These are phyloP conservation scores for Plasmodium berghei DNA, from an alignment of 169 alveolate genomes.

Conservation along the genomic window DNA sequence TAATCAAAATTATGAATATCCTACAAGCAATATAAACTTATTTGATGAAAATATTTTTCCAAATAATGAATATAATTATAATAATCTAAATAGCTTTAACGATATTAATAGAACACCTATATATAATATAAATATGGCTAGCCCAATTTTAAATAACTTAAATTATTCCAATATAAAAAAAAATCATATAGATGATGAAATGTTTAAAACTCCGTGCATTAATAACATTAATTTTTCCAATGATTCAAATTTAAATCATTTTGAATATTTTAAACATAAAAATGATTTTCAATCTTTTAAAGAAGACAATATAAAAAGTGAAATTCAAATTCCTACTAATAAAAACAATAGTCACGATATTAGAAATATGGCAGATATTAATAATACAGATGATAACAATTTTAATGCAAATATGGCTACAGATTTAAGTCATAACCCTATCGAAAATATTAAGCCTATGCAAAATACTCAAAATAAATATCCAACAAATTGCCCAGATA, in stretches of 20 bases:
- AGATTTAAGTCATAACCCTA: not conserved
- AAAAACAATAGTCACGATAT: not conserved
- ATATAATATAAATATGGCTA: not conserved
- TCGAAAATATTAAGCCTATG: not conserved
- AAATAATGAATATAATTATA: conserved; percentile 3
- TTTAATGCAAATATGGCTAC: not conserved
- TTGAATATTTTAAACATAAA: not conserved
- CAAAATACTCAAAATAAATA: too few species aligned
- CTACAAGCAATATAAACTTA: not conserved
- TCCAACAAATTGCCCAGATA: too few species aligned
- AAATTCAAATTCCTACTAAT: conserved; percentile 1
- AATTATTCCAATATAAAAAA: too few species aligned
- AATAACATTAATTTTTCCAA: not conserved
- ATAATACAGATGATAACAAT: not conserved
- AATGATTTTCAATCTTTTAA: not conserved
- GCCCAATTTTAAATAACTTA: not conserved
- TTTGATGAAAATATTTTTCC: not conserved
- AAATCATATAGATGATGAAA: too few species aligned
- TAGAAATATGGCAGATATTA: not conserved
- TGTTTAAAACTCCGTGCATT: too few species aligned
- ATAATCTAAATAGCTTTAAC: not conserved
- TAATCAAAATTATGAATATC: conserved; percentile 1
- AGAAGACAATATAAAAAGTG: not conserved
- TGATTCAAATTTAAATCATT: not conserved
- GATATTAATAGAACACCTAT: not conserved